phyloP scores from a whole-genome alignment of 768 basidiomycete genomes.

The Russula abietina region DNA sequence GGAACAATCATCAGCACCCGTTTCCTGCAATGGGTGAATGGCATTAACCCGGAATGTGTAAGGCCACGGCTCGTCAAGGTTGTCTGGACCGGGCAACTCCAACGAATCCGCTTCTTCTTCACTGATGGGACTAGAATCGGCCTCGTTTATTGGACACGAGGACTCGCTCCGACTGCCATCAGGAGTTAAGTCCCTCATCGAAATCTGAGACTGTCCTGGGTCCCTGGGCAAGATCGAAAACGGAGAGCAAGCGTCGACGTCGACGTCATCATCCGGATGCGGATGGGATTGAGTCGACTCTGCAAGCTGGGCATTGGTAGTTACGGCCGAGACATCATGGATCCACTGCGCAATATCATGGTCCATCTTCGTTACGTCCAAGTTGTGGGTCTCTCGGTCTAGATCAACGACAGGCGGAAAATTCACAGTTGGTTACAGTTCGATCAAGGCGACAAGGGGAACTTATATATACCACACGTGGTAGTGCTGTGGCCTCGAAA shows the following conservation, averaged over 20 bases:
- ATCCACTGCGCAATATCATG: conserved; percentile 7
- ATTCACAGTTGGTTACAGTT: not conserved
- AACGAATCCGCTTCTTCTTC: conserved; percentile 4
- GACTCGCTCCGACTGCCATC: not conserved
- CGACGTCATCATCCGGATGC: not conserved
- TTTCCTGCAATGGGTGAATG: not conserved
- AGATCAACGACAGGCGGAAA: not conserved
- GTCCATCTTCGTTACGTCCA: conserved; percentile 3
- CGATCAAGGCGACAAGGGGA: not conserved
- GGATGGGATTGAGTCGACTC: not conserved
- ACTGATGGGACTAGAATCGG: not conserved
- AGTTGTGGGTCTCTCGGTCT: not conserved
- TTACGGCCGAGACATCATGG: conserved; percentile 3
- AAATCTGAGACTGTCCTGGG: not conserved
- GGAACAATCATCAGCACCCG: conserved; percentile 2
- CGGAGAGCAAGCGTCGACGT: not conserved
- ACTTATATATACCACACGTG: conserved; percentile 15
- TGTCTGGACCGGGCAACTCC: conserved; percentile 16
- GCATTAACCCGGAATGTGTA: conserved; percentile 16
- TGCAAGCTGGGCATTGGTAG: not conserved
- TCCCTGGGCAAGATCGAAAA: not conserved
- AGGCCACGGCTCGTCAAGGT: conserved; percentile 25
- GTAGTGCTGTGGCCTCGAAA: not conserved
- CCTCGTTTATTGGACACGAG: not conserved
- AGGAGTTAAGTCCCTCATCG: conserved; percentile 3